Base-by-base conservation (phyloP, 2,329 filamentous ascomycete genomes). In the Aspergillus tamarii region DNA sequence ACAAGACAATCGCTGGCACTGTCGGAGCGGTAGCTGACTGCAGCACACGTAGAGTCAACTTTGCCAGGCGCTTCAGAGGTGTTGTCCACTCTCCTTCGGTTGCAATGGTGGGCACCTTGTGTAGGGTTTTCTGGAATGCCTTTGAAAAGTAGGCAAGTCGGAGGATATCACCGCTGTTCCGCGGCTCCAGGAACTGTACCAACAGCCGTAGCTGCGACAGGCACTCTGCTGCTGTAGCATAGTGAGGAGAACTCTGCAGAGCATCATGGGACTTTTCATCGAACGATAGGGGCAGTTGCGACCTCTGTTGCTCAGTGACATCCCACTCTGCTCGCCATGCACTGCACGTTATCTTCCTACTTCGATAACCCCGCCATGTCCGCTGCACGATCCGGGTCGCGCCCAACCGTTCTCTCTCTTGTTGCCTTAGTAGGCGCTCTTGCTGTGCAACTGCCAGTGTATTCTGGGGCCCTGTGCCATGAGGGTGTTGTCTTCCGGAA, bases 371-470 rank as follows among this genome's bases (percentile, higher is more conserved):
- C 76, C 94, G 87, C 94, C 94, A 98, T 77, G 86, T 82, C 68
- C 87, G 86, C 77, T 98, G 95, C 68, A 98, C 88, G 57, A 81
- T 85, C 69, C 86, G 89, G 16, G 88, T 87, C 5, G 94, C 92
- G 72, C 89, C 90, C 57, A 94, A 79, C 64, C 89, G 88, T 56
- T 92, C 89, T 70, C 94, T 86, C 73, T 98, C 93, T 57, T 88
- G 88, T 71, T 97, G 92, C 69, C 95, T 87, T 70, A 89, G 86
- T 67, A 89, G 84, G 34, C 95, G 89, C 71, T 97, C 93, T 70
- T 93, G 92, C 74, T 97, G 93, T 32, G 94, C 94, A 71, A 92
- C 89, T 52, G 90, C 91, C 32, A 98, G 86, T 1, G 94, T 90
- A 72, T 90, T 89, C 71, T 92, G 91, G 6, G 91, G 85, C 21